These are phyloP conservation scores for Flaveria floridana DNA, from an alignment of 140 eudicot species.

Conservation along the genomic window DNA sequence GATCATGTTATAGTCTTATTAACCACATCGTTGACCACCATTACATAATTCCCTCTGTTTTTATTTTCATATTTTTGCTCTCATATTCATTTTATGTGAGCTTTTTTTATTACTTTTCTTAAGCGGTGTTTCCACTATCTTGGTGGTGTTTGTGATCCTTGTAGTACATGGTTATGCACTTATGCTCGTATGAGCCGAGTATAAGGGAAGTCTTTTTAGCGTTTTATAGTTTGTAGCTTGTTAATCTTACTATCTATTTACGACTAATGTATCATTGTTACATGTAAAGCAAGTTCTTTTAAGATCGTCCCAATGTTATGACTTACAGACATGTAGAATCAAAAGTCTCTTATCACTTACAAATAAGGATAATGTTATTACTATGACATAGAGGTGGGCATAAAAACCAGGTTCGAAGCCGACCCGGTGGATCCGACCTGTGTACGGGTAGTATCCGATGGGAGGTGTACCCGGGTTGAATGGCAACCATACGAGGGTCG, in stretches of 20 bases:
- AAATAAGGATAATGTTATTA: no score
- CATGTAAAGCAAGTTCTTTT: slow-evolving; percentile 3
- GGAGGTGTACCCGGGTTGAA: not conserved
- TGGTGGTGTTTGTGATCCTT: slow-evolving; percentile 40
- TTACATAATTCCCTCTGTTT: slow-evolving; percentile 27
- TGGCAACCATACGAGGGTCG: no score
- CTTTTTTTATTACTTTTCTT: not conserved
- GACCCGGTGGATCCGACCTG: no score
- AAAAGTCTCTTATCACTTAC: no score
- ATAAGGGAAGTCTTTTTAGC: slow-evolving; percentile 3
- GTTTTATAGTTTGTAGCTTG: slow-evolving; percentile 26
- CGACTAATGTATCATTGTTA: not conserved
- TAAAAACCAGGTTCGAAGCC: no score
- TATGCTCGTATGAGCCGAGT: slow-evolving; percentile 25
- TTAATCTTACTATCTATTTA: not conserved
- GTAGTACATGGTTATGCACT: slow-evolving; percentile 28
- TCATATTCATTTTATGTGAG: slow-evolving; percentile 33
- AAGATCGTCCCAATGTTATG: no score
- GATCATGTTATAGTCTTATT: slow-evolving; percentile 36
- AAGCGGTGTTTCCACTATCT: slow-evolving; percentile 36
- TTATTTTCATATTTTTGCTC: slow-evolving; percentile 33
- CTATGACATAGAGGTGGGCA: no score
- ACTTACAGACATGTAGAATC: no score
- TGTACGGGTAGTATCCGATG: no score
- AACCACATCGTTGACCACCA: slow-evolving; percentile 36